phyloP scores from a whole-genome alignment of 768 basidiomycete species.

The Boletus bicolor region DNA sequence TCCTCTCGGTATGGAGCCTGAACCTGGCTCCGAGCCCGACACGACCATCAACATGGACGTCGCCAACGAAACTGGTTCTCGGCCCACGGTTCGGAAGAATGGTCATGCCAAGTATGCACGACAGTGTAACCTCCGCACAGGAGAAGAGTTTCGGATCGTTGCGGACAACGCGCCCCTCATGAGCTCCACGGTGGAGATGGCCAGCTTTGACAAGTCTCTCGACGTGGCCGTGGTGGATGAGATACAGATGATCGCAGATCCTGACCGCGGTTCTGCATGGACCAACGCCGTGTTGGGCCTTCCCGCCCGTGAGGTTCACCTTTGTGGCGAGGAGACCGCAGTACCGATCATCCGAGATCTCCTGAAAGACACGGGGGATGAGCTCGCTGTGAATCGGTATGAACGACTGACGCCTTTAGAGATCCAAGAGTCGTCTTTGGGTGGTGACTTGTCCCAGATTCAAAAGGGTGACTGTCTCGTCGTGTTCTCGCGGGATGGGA shows the following conservation, averaged over 20 bases:
- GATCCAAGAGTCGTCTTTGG: slow-evolving; percentile 62
- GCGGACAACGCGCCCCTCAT: slow-evolving; percentile 49
- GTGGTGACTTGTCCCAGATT: slow-evolving; percentile 57
- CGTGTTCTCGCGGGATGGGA: slow-evolving; percentile 70
- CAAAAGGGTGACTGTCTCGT: slow-evolving; percentile 88
- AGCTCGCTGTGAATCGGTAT: slow-evolving; percentile 70
- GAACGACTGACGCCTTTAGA: slow-evolving; percentile 82
- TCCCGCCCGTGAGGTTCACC: slow-evolving; percentile 78
- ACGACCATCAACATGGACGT: slow-evolving; percentile 34
- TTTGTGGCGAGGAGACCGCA: slow-evolving; percentile 94
- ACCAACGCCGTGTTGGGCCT: slow-evolving; percentile 74
- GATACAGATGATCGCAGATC: slow-evolving; percentile 91
- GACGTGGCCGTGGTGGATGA: slow-evolving; percentile 96
- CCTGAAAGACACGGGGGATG: slow-evolving; percentile 77
- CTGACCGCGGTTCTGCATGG: slow-evolving; percentile 79
- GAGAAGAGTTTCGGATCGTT: slow-evolving; percentile 83
- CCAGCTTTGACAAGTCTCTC: slow-evolving; percentile 37
- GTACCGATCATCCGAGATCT: slow-evolving; percentile 74
- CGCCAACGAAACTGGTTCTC: slow-evolving; percentile 19
- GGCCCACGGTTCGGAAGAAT: slow-evolving; percentile 29
- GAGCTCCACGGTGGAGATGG: slow-evolving; percentile 97
- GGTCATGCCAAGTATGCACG: slow-evolving; percentile 53
- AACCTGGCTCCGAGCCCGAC: slow-evolving; percentile 36
- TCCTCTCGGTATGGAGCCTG: slow-evolving; percentile 57
- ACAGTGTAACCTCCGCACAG: slow-evolving; percentile 83